Evolutionary conservation across 1,139 yeast species (phyloP), one percentile per base, ranked within the genome.

Genomic region (Wickerhamomyces sp.): DNA sequence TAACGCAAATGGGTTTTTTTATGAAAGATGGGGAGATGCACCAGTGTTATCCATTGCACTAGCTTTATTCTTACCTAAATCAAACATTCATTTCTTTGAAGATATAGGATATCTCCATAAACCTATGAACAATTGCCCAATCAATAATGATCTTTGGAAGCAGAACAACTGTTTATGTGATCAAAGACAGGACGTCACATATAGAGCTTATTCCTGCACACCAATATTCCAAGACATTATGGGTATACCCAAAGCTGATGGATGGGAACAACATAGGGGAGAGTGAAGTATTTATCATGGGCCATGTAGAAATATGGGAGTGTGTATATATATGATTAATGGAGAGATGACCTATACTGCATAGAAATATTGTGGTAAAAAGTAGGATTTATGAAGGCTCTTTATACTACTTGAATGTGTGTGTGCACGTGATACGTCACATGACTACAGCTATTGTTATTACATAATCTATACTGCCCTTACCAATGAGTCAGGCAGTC

Each of bases 11-110:
- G 85, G 85, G 4, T 79, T 80, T 61, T 80, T 77, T 62, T 80
- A 80, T 60, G 84, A 80, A 62, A 66, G 86, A 55, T 80, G 86
- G 86, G 85, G 85, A 27, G 86, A 80, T 63, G 85, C 85, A 3
- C 85, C 85, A n/a, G 68, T 80, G 33, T 79, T 79, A 52, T 76
- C 84, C 14, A 71, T 80, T 45, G 82, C 82, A 10, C 77, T 73
- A 9, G 68, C 82, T 2, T 62, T 65, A 43, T 75, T 80, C 58
- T 59, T 79, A 57, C 64, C 71, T 38, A 70, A 67, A 53, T 73
- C 73, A 30, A 67, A 71, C 49, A 66, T 80, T 38, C 80, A 77
- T 55, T 75, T 76, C 59, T 77, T 79, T 53, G 71, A 69, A 36
- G 79, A 79, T 54, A 68, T 79, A 34, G 85, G 85, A 13, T 80